Conservation (phyloP, 768 basidiomycete genomes). For the Artomyces pyxidatus region DNA sequence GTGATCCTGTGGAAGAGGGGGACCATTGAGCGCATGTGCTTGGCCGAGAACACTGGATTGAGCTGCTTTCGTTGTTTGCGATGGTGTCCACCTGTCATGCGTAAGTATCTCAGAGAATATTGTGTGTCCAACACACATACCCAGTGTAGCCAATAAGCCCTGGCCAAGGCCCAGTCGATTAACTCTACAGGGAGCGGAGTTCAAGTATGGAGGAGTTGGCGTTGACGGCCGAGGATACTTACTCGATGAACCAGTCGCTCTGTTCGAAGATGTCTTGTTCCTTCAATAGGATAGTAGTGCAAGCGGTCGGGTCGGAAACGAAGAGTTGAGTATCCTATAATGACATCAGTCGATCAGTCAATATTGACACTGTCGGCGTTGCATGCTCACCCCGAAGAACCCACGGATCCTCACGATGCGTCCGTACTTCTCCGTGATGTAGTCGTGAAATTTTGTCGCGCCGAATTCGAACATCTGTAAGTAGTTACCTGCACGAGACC, state of each 20-base stretch:
- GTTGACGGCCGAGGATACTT: not conserved
- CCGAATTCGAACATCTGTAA: too few relatives aligned
- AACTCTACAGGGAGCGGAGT: not conserved
- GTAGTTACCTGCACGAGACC: too few relatives aligned
- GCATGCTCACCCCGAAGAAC: too few relatives aligned
- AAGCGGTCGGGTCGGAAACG: not conserved
- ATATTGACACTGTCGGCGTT: too few relatives aligned
- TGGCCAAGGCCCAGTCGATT: not conserved
- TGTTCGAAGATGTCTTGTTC: not conserved
- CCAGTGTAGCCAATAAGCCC: not conserved
- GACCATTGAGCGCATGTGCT: conserved; percentile 3
- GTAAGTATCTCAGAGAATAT: not conserved
- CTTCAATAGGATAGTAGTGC: not conserved
- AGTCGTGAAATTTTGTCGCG: too few relatives aligned
- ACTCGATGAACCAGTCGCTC: not conserved
- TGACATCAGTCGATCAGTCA: too few relatives aligned
- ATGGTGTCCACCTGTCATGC: not conserved
- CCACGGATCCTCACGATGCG: too few relatives aligned
- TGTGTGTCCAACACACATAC: not conserved
- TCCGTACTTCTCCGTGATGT: too few relatives aligned
- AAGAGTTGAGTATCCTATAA: not conserved
- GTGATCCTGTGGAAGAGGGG: conserved; percentile 5
- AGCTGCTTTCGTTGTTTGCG: conserved; percentile 5
- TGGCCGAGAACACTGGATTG: conserved; percentile 3
- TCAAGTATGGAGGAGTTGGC: too few relatives aligned